phyloP scores from a whole-genome alignment of 164 flowering plant genomes.

The Tetrastigma voinierianum region DNA sequence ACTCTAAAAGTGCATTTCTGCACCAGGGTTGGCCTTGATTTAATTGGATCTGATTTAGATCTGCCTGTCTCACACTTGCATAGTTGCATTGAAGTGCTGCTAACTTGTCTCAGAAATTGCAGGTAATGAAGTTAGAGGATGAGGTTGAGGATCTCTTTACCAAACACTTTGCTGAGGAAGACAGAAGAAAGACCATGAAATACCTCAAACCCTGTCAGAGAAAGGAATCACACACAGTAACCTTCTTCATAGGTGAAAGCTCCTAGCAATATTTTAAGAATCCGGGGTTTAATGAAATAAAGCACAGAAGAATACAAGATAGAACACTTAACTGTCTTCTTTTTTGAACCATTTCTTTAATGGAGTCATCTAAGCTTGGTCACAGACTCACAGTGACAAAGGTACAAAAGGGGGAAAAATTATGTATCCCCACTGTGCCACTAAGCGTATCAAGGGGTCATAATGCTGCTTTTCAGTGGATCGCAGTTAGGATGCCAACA shows the following conservation, averaged over 20 bases:
- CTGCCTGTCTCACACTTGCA: slow-evolving; percentile 32
- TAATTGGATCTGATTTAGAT: slow-evolving; percentile 18
- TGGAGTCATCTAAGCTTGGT: slow-evolving; percentile 9
- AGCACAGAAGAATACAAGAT: background rate
- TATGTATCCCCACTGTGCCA: slow-evolving; percentile 22
- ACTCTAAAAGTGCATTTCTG: slow-evolving; percentile 15
- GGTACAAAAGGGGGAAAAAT: background rate
- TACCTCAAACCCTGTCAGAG: slow-evolving; percentile 79
- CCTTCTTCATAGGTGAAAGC: slow-evolving; percentile 90
- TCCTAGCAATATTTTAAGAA: slow-evolving; percentile 5
- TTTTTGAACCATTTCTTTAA: slow-evolving; percentile 6
- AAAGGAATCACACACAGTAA: slow-evolving; percentile 81
- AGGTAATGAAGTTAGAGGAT: slow-evolving; percentile 76
- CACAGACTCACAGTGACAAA: slow-evolving; percentile 6
- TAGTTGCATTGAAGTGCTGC: background rate
- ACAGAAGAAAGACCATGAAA: slow-evolving; percentile 76
- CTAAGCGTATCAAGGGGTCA: slow-evolving; percentile 16
- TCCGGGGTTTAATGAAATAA: background rate
- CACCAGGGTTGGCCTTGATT: slow-evolving; percentile 9
- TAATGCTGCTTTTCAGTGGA: slow-evolving; percentile 33
- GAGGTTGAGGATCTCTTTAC: slow-evolving; percentile 85
- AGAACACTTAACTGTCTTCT: too few species aligned
- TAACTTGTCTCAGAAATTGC: slow-evolving; percentile 29
- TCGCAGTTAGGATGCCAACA: slow-evolving; percentile 21
- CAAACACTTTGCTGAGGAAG: slow-evolving; percentile 73